Percentiles rank a stretch among this genome's conserved stretches.
Evolutionary conservation across 805 yeast species (phyloP).

Genomic region (Zygotorulaspora florentina): DNA sequence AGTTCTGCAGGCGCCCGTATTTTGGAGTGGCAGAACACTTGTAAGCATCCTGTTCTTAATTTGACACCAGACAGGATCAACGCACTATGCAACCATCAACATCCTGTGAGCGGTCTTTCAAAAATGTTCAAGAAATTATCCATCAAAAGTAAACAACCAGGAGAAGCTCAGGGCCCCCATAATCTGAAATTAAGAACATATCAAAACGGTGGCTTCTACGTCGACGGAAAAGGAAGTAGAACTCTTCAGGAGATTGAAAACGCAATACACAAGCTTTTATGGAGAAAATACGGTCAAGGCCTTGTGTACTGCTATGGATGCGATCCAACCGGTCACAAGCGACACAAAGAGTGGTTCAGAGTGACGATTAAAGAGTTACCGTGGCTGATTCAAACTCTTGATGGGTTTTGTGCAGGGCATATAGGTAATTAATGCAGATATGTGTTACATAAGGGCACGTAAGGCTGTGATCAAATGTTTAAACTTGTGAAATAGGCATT

Average conservation of each 20-base stretch:
- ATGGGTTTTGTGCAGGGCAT: slow-evolving; percentile 4
- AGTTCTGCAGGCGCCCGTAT: slow-evolving; percentile 23
- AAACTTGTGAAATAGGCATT: too few species aligned
- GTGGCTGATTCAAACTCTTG: slow-evolving; percentile 7
- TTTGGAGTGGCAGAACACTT: slow-evolving; percentile 27
- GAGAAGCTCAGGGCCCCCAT: not conserved
- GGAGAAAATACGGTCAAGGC: slow-evolving; percentile 32
- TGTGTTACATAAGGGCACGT: too few species aligned
- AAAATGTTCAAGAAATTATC: slow-evolving; percentile 15
- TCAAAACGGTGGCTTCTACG: slow-evolving; percentile 25
- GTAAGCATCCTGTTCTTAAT: slow-evolving; percentile 27
- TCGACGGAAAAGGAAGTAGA: slow-evolving; percentile 15
- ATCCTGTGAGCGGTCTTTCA: slow-evolving; percentile 1
- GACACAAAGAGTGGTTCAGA: slow-evolving; percentile 30
- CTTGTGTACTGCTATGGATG: slow-evolving; percentile 30
- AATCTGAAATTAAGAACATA: slow-evolving; percentile 14
- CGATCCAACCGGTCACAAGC: slow-evolving; percentile 17
- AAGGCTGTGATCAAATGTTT: too few species aligned
- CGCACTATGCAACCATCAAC: not conserved
- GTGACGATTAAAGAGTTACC: slow-evolving; percentile 25
- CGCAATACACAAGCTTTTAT: slow-evolving; percentile 24
- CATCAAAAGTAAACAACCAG: slow-evolving; percentile 1
- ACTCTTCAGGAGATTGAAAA: slow-evolving; percentile 21
- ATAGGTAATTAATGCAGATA: too few species aligned
- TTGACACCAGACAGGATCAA: slow-evolving; percentile 26